phyloP scores from a whole-genome alignment of 345 rosid species.

The Linum lewisii region DNA sequence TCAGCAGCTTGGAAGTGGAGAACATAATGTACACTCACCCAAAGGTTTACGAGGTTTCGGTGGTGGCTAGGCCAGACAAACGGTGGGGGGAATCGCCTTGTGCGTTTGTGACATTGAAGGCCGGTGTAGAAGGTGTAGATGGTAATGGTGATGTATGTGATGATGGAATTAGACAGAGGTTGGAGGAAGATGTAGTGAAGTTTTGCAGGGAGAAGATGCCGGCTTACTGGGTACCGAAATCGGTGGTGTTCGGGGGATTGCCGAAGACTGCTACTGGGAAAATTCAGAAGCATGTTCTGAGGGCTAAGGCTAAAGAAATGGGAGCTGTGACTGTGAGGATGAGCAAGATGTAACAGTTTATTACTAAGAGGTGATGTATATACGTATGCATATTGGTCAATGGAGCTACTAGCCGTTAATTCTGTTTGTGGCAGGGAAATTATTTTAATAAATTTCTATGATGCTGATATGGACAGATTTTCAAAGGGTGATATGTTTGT shows the following conservation, averaged over 20 bases:
- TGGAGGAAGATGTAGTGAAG: slow-evolving; percentile 58
- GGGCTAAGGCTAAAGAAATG: slow-evolving; percentile 74
- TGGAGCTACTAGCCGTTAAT: too few relatives aligned
- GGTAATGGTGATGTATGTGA: slow-evolving; percentile 20
- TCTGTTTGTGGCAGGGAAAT: too few relatives aligned
- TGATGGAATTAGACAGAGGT: slow-evolving; percentile 12
- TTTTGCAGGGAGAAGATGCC: slow-evolving; percentile 64
- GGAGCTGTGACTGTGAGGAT: slow-evolving; percentile 41
- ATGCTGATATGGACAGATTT: too few relatives aligned
- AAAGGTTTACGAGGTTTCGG: slow-evolving; percentile 69
- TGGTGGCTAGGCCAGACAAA: slow-evolving; percentile 77
- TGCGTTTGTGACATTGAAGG: slow-evolving; percentile 69
- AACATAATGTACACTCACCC: slow-evolving; percentile 63
- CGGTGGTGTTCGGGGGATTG: slow-evolving; percentile 68
- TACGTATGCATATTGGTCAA: too few relatives aligned
- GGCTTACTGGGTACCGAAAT: slow-evolving; percentile 82
- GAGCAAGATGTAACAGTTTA: slow-evolving; percentile 39
- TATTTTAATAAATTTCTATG: too few relatives aligned
- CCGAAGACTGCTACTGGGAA: slow-evolving; percentile 93
- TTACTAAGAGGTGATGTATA: too few relatives aligned
- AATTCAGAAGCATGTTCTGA: slow-evolving; percentile 73
- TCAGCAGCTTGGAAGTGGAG: slow-evolving; percentile 79
- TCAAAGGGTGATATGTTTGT: too few relatives aligned
- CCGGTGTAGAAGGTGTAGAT: slow-evolving; percentile 20
- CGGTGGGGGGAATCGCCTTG: slow-evolving; percentile 90